A percentile compares a stretch with the other conserved stretches of the same genome.
Conservation (phyloP, 2,329 filamentous ascomycete species). For the Neurospora crassa region DNA sequence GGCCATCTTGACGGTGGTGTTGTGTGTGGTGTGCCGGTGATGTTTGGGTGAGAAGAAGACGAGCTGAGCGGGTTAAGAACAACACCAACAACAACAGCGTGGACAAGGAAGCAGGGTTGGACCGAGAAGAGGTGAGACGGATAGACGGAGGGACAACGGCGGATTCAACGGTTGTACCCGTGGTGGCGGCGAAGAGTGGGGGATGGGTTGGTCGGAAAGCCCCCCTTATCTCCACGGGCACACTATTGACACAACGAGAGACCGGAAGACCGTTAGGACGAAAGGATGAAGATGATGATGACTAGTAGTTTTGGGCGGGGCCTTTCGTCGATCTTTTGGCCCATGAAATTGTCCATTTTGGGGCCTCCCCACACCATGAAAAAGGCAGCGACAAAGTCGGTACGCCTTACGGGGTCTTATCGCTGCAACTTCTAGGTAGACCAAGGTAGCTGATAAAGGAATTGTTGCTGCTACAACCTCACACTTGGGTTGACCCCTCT, state of each 20-base stretch:
- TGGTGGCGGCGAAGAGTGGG: not conserved
- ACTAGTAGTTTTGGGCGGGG: too few relatives aligned
- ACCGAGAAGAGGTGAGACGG: not conserved
- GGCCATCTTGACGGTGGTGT: constrained; percentile 23
- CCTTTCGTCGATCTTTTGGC: too few relatives aligned
- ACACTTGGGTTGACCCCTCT: not conserved
- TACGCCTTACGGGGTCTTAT: too few relatives aligned
- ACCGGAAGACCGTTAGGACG: not conserved
- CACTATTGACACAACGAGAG: not conserved
- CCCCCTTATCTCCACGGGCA: not conserved
- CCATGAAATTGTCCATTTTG: too few relatives aligned
- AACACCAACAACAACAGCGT: not conserved
- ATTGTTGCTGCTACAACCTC: too few relatives aligned
- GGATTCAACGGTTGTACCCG: not conserved
- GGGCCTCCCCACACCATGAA: too few relatives aligned
- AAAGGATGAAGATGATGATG: not conserved
- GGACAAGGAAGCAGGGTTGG: not conserved
- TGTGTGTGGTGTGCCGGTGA: not conserved
- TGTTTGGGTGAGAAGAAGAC: not conserved
- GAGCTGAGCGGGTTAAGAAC: not conserved
- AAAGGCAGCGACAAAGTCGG: too few relatives aligned
- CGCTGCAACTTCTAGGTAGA: too few relatives aligned
- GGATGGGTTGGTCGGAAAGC: not conserved
- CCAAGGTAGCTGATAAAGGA: too few relatives aligned
- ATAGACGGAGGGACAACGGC: not conserved